These are phyloP conservation scores for Planoprotostelium fungivorum DNA, from an alignment of 78 protist genomes.

Conservation along the genomic window DNA sequence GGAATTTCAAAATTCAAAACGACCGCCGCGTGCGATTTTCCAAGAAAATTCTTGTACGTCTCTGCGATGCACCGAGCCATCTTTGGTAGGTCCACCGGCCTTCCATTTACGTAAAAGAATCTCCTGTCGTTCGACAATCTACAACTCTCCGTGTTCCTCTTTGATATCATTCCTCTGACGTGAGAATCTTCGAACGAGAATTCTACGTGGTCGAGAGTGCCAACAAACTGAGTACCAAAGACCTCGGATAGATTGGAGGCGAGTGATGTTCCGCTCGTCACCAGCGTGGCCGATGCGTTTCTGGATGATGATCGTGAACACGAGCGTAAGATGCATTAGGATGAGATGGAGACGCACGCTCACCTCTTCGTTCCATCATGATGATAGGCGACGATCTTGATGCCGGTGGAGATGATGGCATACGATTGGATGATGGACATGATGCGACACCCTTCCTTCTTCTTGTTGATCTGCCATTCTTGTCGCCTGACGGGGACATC, in stretches of 20 bases:
- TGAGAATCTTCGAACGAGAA: background rate
- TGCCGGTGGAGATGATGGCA: conserved; percentile 42
- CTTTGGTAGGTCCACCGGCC: conserved; percentile 79
- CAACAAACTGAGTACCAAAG: background rate
- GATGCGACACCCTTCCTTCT: conserved; percentile 50
- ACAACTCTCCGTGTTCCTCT: conserved; percentile 18
- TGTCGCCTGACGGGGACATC: background rate
- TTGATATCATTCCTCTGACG: conserved; percentile 46
- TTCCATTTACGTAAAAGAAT: conserved; percentile 67
- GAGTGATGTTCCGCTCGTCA: background rate
- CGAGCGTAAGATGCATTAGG: too few relatives aligned
- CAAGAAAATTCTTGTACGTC: conserved; percentile 26
- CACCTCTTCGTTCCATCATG: too few relatives aligned
- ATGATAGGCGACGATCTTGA: conserved; percentile 11
- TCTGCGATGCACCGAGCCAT: conserved; percentile 47
- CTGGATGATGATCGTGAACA: too few relatives aligned
- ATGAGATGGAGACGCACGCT: too few relatives aligned
- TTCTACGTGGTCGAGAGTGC: background rate
- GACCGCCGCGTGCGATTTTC: conserved; percentile 43
- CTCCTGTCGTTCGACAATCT: conserved; percentile 61
- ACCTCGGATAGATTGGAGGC: background rate
- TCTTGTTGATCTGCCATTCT: conserved; percentile 51
- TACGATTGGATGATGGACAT: conserved; percentile 61
- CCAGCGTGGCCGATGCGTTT: too few relatives aligned
- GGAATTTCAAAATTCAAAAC: conserved; percentile 31